Percentiles rank a stretch among this genome's conserved stretches.
phyloP scores from a whole-genome alignment of 1,139 yeast species.

The Candida gigantensis region DNA sequence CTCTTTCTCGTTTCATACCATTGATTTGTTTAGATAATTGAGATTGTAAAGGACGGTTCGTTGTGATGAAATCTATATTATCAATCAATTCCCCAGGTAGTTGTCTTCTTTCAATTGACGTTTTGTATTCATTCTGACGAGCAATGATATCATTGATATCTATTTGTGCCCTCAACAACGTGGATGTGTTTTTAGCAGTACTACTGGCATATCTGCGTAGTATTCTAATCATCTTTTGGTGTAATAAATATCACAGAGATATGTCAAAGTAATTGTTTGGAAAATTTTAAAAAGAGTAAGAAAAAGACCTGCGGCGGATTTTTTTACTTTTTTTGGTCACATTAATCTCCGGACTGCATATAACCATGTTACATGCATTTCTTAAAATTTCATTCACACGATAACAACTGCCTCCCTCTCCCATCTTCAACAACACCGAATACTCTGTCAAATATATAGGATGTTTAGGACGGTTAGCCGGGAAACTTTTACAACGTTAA shows the following conservation, averaged over 20 bases:
- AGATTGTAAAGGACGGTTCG: constrained; percentile 26
- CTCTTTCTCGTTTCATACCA: constrained; percentile 30
- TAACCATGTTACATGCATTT: not conserved
- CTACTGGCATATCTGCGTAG: constrained; percentile 11
- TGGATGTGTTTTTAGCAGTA: constrained; percentile 14
- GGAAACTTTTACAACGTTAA: constrained; percentile 5
- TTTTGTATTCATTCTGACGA: constrained; percentile 38
- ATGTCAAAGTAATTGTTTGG: too few species aligned
- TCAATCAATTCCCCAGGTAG: constrained; percentile 26
- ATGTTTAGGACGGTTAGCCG: not conserved
- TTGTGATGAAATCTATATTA: constrained; percentile 34
- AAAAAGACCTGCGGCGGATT: too few species aligned
- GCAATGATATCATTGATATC: constrained; percentile 50
- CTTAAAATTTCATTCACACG: not conserved
- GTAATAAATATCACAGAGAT: not conserved
- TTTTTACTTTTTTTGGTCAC: not conserved
- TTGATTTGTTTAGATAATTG: constrained; percentile 25
- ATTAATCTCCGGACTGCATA: not conserved
- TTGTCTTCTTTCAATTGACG: constrained; percentile 51
- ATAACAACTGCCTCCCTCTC: not conserved
- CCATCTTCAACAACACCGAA: too few species aligned
- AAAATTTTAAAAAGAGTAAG: too few species aligned
- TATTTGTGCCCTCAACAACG: constrained; percentile 21
- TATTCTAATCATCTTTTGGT: constrained; percentile 5
- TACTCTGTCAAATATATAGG: not conserved